Base-by-base conservation (phyloP, 179 eudicot species). In the Pouteria campechiana region DNA sequence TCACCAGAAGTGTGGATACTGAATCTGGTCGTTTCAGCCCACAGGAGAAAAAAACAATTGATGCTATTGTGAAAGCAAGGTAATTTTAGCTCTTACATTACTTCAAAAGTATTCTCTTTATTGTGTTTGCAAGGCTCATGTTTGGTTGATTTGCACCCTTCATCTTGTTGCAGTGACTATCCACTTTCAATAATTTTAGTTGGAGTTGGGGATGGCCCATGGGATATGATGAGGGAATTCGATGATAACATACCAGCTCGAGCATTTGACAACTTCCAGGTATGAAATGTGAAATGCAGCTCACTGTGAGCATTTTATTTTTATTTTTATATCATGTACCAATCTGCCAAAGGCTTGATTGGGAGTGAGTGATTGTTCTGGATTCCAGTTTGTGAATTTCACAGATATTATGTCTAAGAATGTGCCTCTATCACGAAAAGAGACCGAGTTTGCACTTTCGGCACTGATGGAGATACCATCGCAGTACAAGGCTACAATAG, bases 381-480 rank as follows among this genome's bases (percentile, higher is more conserved):
- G 46, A 16, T 43, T 15, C 27, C 33, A 89, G 97, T 89, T 89
- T 74, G 97, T 89, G 43, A 89, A 89, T 55, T 89, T 78, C 58
- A 81, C 93, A 16, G 63, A 64, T 45, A 89, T 89, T 28, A 89
- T 89, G 97, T 65, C 76, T 21, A 81, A 76, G 70, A 78, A 74
- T 31, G 49, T 66, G 19, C 55, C 71, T 41, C 60, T 50, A 44
- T 45, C 70, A 18, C 74, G 78, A 37, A 89, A 89, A 57, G 89
- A 89, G 69, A 72, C 87, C 0, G 93, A 81, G 21, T 85, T 89
- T 63, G 93, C 97, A 15, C 93, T 89, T 63, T 47, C 95, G 29
- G 95, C 97, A 35, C 56, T 89, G 49, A 89, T 89, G 97, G 95
- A 89, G 62, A 81, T 89, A 58, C 97, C 97, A 36, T 65, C 93